Conservation (phyloP, 495 filamentous ascomycete species). For the Neurospora cerealis region DNA sequence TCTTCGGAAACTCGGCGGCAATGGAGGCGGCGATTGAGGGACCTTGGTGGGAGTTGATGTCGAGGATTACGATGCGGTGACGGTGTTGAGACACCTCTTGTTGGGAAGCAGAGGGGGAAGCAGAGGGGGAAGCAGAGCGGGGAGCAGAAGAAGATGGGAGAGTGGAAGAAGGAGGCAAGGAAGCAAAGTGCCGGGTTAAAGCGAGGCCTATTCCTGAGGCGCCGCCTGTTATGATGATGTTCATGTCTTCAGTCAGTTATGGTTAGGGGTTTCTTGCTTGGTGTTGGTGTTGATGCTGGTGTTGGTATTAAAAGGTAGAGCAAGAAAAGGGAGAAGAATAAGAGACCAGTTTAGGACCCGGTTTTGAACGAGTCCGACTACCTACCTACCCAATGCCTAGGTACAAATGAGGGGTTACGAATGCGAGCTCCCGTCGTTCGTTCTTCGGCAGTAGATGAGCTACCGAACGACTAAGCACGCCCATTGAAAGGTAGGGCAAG, state of each 20-base stretch:
- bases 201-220: constrained; percentile 45
- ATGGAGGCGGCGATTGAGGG: constrained; percentile 21
- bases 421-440: background rate
- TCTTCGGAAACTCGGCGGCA: constrained; percentile 24
- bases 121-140: constrained; percentile 8
- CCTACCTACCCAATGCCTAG: background rate
- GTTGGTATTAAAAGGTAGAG: background rate
- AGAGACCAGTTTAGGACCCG: background rate
- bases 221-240: constrained; percentile 35
- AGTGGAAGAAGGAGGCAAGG: constrained; percentile 28
- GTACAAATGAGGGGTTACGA: background rate
- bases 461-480: background rate
- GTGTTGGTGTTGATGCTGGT: background rate
- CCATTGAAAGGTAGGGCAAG: background rate
- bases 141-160: constrained; percentile 22
- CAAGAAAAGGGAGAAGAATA: background rate
- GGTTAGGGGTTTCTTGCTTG: background rate
- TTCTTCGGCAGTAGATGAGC: background rate
- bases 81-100: constrained; percentile 8
- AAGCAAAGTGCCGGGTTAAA: constrained; percentile 38
- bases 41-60: constrained; percentile 33
- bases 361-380: background rate
- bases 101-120: constrained; percentile 29
- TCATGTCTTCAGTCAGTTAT: background rate
- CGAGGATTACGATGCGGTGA: constrained; percentile 40